Evolutionary conservation across 2,329 filamentous ascomycete genomes (phyloP).

Genomic region (Monosporascus sp.): DNA sequence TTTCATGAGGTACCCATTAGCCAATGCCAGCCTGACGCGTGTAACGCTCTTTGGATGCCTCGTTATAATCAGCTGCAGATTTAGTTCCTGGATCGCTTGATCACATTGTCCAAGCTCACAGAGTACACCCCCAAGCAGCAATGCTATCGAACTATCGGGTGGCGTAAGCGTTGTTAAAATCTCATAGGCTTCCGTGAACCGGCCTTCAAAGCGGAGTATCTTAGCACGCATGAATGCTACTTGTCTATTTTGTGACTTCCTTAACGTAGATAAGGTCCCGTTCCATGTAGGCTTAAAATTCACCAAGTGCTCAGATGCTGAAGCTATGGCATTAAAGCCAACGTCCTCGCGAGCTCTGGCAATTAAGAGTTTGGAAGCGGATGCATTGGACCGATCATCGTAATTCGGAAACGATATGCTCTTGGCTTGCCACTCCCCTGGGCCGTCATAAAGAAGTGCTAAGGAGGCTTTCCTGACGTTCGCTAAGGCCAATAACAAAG

Average conservation of each 20-base stretch:
- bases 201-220: constrained; percentile 6
- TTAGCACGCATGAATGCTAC: constrained; percentile 5
- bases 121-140: background rate
- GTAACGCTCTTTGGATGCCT: background rate
- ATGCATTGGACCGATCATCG: background rate
- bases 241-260: background rate
- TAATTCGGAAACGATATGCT: background rate
- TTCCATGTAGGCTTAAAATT: background rate
- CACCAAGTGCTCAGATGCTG: background rate
- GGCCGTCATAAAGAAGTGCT: background rate
- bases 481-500: constrained; percentile 1
- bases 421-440: background rate
- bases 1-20: constrained; percentile 1
- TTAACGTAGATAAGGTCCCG: constrained; percentile 1
- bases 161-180: background rate
- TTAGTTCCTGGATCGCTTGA: constrained; percentile 1
- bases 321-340: background rate
- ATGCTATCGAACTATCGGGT: background rate
- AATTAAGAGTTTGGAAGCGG: background rate
- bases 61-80: background rate
- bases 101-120: constrained; percentile 6
- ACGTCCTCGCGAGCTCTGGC: background rate
- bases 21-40: constrained; percentile 1
- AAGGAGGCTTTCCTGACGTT: background rate
- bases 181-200: constrained; percentile 2